A percentile compares a stretch with the other conserved stretches of the same genome.
Conservation (phyloP, 177 flowering plant species). For the Telopea speciosissima region DNA sequence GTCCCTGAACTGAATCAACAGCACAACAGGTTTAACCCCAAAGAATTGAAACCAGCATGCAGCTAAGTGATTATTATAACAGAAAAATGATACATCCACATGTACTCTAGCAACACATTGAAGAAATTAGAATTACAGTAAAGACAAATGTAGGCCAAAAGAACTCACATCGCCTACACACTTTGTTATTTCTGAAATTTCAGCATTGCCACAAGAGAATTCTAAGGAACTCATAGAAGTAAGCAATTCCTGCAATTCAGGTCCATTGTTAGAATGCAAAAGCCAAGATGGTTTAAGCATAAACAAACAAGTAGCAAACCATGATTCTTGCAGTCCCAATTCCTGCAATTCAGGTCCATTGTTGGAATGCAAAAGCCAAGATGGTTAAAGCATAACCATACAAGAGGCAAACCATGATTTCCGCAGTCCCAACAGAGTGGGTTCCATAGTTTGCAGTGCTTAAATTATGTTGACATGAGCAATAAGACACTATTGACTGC, state of each 20-base stretch:
- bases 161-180: conserved; percentile 88
- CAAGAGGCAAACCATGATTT: background rate
- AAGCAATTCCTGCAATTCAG: conserved; percentile 65
- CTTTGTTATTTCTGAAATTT: conserved; percentile 63
- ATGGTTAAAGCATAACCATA: background rate
- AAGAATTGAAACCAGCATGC: background rate
- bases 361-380: background rate
- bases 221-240: conserved; percentile 49
- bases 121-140: background rate
- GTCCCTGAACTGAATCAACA: too few species aligned
- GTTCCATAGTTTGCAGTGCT: background rate
- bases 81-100: too few species aligned
- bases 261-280: background rate
- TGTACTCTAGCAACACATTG: too few species aligned
- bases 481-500: background rate
- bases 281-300: background rate
- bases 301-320: background rate
- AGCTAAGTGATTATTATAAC: too few species aligned
- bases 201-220: conserved; percentile 72
- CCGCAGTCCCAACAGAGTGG: background rate
- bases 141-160: background rate
- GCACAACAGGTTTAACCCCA: background rate
- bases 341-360: background rate
- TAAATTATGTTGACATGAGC: background rate
- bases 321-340: background rate